A percentile compares a stretch with the other conserved stretches of the same genome.
These are phyloP conservation scores for Apiospora phragmitis DNA, from an alignment of 2,329 filamentous ascomycete genomes.

Conservation along the genomic window DNA sequence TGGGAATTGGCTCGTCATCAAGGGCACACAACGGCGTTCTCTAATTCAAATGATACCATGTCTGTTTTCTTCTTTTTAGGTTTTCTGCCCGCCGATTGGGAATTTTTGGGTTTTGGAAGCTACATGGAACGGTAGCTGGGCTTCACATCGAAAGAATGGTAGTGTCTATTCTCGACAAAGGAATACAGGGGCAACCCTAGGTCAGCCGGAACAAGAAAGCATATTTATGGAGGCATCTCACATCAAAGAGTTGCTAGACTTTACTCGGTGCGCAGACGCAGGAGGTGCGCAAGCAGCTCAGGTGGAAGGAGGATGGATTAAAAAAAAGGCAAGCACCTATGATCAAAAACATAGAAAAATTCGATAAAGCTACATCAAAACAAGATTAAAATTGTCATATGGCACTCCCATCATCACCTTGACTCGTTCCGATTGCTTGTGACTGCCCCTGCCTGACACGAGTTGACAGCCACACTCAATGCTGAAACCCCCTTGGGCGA, in stretches of 20 bases:
- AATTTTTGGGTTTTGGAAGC: not conserved
- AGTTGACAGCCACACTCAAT: not conserved
- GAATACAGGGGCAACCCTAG: not conserved
- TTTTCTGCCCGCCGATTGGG: not conserved
- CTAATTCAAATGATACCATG: conserved; percentile 12
- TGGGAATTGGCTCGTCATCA: not conserved
- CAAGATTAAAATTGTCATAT: conserved; percentile 10
- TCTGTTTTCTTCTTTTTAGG: conserved; percentile 6
- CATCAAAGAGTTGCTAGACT: conserved; percentile 1
- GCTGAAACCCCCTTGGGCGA: not conserved
- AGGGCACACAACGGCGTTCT: conserved; percentile 10
- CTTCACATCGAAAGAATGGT: conserved; percentile 10
- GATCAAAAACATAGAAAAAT: conserved; percentile 13
- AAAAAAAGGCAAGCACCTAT: conserved; percentile 8
- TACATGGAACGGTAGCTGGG: not conserved
- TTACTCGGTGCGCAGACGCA: not conserved
- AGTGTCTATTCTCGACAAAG: conserved; percentile 9
- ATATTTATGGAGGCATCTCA: not conserved
- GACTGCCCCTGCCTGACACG: conserved; percentile 5
- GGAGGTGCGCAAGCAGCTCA: not conserved
- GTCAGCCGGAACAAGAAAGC: not conserved
- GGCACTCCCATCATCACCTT: not conserved
- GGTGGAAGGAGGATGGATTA: conserved; percentile 1
- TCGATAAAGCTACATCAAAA: conserved; percentile 10
- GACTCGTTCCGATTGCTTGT: not conserved